Base-by-base conservation (phyloP, 371 early-diverging fungal species). In the Blastocladiella emersonii region DNA sequence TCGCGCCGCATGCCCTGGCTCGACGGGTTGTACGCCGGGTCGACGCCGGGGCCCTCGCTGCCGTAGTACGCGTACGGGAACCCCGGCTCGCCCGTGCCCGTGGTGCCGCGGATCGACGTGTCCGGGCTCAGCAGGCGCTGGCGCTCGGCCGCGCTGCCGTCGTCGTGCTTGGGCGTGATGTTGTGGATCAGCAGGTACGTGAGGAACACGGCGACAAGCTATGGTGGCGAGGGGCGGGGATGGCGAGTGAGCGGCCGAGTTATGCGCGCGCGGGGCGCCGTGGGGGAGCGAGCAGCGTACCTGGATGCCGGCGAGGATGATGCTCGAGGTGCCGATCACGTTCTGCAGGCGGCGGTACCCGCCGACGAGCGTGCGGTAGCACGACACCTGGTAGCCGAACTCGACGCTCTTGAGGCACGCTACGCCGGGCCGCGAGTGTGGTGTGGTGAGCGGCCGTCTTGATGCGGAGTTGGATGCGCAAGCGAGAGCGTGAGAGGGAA, bases 301-400 rank as follows among this genome's bases (percentile, higher is more conserved):
- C 59, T 59, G 59, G 19, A 59, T 30, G 30, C 36, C 59, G 15
- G 37, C 7, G 8, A 59, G 36, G 30, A 59, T 30, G 13, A 59
- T 32, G 19, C 59, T 15, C 12, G 59, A 8, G 32, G 23, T 21
- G 37, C 59, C 59, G 37, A 59, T 39, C 8, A 30, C 15, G 10
- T 34, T 59, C 59, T 59, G 59, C 1, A 25, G 13, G 25, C 27
- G 7, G 27, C 35, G n/a, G 32, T 59, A 59, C 25, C 27, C n/a
- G 25, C 32, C 32, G 12, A 59, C 35, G 15, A 59, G 37, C 30
- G 37, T 12, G 21, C 59, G 59, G 59, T 59, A 59, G 37, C 59
- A 59, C n/a, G n/a, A 21, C 37, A 37, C 37, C 32, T 59, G 37
- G 37, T 59, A 59, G 12, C 59, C 59, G 36, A 59, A 59, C 59